Conservation (phyloP, 257 asterid genomes). For the Solanum etuberosum region DNA sequence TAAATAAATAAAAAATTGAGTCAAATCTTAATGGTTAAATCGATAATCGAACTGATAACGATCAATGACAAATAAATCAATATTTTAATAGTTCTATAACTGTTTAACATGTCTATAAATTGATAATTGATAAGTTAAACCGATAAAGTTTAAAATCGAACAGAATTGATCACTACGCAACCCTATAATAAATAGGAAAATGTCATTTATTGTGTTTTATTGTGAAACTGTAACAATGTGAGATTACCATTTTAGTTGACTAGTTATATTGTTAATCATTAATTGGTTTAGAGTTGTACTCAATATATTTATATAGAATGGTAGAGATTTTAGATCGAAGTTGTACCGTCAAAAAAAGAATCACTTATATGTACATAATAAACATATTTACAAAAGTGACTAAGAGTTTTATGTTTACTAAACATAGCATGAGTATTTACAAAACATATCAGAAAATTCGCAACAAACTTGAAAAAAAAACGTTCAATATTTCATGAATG, state of each 20-base stretch:
- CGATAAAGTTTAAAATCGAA: no score
- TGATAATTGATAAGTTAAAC: background rate
- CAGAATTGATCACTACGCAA: no score
- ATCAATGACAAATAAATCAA: accelerated
- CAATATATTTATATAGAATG: background rate
- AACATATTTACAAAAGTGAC: no score
- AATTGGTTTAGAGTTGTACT: background rate
- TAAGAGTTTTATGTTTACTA: background rate
- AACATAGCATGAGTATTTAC: background rate
- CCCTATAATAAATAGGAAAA: background rate
- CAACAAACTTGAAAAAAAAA: background rate
- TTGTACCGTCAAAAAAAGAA: background rate
- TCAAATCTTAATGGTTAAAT: background rate
- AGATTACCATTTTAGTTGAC: background rate
- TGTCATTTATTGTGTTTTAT: background rate
- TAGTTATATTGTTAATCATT: background rate
- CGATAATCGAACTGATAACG: accelerated
- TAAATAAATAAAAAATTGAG: no score
- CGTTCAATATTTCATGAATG: background rate
- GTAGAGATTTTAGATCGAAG: background rate
- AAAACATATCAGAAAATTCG: background rate
- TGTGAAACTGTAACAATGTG: background rate
- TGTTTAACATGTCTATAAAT: background rate
- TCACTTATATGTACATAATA: no score
- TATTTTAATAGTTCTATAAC: no score